These are phyloP conservation scores for Achaetomium macrosporum DNA, from an alignment of 2,329 filamentous ascomycete species.

Conservation along the genomic window DNA sequence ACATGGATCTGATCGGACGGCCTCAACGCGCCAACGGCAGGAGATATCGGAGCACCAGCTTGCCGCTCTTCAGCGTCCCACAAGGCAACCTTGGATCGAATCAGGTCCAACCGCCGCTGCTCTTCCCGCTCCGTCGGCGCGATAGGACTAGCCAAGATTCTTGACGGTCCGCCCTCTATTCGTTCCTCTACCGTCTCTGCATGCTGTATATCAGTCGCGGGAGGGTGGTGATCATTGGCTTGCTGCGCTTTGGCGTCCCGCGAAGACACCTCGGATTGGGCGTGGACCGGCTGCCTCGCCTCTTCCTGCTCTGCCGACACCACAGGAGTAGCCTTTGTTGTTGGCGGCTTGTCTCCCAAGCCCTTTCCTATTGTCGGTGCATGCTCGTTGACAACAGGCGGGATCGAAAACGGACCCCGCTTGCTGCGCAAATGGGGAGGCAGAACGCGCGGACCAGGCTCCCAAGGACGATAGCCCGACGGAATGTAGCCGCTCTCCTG, in stretches of 20 bases:
- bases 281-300: too few relatives aligned
- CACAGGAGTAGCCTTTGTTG: too few relatives aligned
- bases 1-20: constrained; percentile 27
- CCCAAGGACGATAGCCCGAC: background rate
- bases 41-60: background rate
- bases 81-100: constrained; percentile 13
- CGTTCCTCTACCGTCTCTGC: background rate
- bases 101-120: constrained; percentile 1
- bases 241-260: too few relatives aligned
- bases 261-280: too few relatives aligned
- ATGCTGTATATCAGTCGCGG: too few relatives aligned
- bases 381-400: too few relatives aligned
- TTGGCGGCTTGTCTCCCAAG: too few relatives aligned
- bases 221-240: too few relatives aligned
- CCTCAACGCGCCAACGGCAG: background rate
- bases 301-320: too few relatives aligned
- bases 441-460: background rate
- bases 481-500: background rate
- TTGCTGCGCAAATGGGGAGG: background rate
- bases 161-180: background rate
- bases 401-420: too few relatives aligned
- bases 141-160: background rate
- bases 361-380: too few relatives aligned
- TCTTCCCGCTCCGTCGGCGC: background rate
- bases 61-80: constrained; percentile 10